Base-by-base conservation (phyloP, 345 rosid species). In the Populus davidiana region DNA sequence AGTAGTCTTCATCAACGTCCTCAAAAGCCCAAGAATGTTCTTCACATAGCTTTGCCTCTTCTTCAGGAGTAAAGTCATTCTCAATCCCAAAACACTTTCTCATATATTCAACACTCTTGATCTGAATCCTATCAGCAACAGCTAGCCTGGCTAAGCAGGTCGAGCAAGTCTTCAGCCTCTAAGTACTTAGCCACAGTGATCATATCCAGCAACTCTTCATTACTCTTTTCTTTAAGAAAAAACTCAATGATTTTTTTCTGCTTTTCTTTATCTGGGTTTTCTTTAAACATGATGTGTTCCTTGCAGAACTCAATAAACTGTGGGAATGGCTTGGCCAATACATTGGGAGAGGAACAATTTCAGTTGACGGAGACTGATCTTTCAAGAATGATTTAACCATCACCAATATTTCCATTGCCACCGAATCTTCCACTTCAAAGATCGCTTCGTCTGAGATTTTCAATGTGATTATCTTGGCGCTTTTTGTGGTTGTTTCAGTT, bases 31-130 rank as follows among this genome's bases (percentile, higher is more conserved):
- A 76, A 1, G 9, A 2, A 41, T 69, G 21, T 25, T 78, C 62
- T 3, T 47, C 33, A 12, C 83, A 78, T 20, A 76, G 2, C 33
- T 12, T 18, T 1, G 21, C 69, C 67, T 81, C 87, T 47, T 84
- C 79, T 35, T 69, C 79, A 1, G 63, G 63, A 0, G 69, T 56
- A 33, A 69, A 84, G 52, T 76, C 83, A 54, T 73, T 79, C 23
- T 50, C 66, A 18, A 84, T 20, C 0, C 74, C 76, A 6, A 76
- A 73, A 10, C 47, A 11, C 29, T 66, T 8, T 11, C 87, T 31
- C 11, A 70, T 31, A 9, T 52, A 75, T 27, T 76, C 79, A 1
- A 72, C 74, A 14, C 31, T 79, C 74, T 75, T 75, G 49, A 64
- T 67, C 63, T 75, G 23, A 21, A 84, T 72, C 65, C 71, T 33